phyloP scores from a whole-genome alignment of 495 filamentous ascomycete genomes.

The Friedmanniomyces simplex region DNA sequence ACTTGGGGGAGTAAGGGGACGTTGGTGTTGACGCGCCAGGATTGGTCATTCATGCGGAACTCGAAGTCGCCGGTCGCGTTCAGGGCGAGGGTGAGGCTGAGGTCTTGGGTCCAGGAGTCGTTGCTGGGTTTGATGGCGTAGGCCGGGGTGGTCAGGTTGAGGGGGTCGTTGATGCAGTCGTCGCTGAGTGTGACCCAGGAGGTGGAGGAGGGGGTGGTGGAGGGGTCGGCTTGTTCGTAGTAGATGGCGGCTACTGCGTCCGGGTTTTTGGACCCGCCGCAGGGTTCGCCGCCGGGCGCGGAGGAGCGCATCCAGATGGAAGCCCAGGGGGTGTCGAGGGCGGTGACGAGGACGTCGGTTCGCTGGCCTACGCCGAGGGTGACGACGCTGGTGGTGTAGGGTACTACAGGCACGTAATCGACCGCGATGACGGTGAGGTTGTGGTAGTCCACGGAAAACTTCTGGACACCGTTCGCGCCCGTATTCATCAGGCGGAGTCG shows the following conservation, averaged over 20 bases:
- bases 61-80: constrained; percentile 14
- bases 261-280: constrained; percentile 6
- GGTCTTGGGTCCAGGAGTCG: constrained; percentile 3
- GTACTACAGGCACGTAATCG: constrained; percentile 35
- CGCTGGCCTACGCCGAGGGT: constrained; percentile 28
- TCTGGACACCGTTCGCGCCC: constrained; percentile 46
- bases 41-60: constrained; percentile 15
- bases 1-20: constrained; percentile 11
- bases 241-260: constrained; percentile 17
- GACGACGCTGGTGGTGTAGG: constrained; percentile 29
- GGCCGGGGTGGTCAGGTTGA: constrained; percentile 4
- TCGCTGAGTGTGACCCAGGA: background rate
- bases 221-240: constrained; percentile 16
- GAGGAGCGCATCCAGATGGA: constrained; percentile 43
- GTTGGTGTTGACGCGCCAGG: constrained; percentile 15
- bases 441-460: constrained; percentile 37
- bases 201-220: background rate
- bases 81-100: constrained; percentile 4
- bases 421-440: constrained; percentile 35
- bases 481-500: constrained; percentile 60
- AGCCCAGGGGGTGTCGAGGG: constrained; percentile 27
- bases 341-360: constrained; percentile 35
- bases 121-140: constrained; percentile 12
- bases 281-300: constrained; percentile 17
- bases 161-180: constrained; percentile 11